Percentiles rank a stretch among this genome's conserved stretches.
phyloP scores from a whole-genome alignment of 805 yeast species.

The Candida sanyiensis region DNA sequence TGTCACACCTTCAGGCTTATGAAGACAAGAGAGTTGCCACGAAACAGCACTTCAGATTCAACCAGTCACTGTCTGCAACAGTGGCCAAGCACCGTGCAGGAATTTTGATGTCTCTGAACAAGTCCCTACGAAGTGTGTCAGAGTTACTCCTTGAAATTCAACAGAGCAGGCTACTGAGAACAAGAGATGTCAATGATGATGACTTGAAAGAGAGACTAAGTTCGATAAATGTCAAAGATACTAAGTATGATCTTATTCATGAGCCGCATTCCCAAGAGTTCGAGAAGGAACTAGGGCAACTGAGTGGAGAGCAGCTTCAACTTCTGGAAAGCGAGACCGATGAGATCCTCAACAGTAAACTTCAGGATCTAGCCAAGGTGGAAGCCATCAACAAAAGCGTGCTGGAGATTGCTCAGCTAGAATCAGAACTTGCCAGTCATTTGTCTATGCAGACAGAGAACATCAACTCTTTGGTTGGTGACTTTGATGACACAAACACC shows the following conservation, averaged over 20 bases:
- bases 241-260: slow-evolving; percentile 20
- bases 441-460: slow-evolving; percentile 66
- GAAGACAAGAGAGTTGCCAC: slow-evolving; percentile 39
- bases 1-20: slow-evolving; percentile 44
- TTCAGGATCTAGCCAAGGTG: slow-evolving; percentile 55
- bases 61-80: slow-evolving; percentile 12
- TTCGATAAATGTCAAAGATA: slow-evolving; percentile 22
- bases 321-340: slow-evolving; percentile 55
- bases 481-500: slow-evolving; percentile 57
- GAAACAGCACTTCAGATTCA: slow-evolving; percentile 16
- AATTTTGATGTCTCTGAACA: slow-evolving; percentile 17
- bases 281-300: slow-evolving; percentile 25
- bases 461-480: slow-evolving; percentile 55
- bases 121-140: slow-evolving; percentile 21
- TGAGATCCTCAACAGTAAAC: slow-evolving; percentile 46
- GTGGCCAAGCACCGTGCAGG: slow-evolving; percentile 21
- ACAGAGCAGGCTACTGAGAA: slow-evolving; percentile 24
- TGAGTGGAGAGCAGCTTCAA: slow-evolving; percentile 49
- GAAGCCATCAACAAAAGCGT: slow-evolving; percentile 56
- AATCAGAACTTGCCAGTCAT: slow-evolving; percentile 69
- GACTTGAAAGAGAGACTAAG: slow-evolving; percentile 12
- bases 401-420: slow-evolving; percentile 68
- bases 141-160: slow-evolving; percentile 22
- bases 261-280: slow-evolving; percentile 12
- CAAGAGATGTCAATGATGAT: slow-evolving; percentile 20